Evolutionary conservation across 345 rosid genomes (phyloP).

Genomic region (Nasturtium officinale): DNA sequence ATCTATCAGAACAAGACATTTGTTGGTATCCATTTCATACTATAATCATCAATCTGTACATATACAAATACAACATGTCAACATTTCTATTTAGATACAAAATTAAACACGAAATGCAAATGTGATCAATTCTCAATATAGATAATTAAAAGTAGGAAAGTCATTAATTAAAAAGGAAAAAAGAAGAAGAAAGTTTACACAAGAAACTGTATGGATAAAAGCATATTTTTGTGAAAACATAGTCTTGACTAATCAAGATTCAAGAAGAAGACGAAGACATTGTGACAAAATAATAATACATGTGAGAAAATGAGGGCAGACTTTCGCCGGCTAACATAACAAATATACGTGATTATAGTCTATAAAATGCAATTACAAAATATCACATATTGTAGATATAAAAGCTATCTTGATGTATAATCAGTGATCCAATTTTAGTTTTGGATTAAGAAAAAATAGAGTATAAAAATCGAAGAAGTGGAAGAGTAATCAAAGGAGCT

Average conservation of each 20-base stretch:
- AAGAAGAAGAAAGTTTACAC: neutral
- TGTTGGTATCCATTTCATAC: conserved; percentile 11
- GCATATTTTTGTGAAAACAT: conserved; percentile 19
- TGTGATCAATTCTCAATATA: neutral
- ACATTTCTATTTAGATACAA: neutral
- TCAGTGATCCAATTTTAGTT: neutral
- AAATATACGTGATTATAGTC: neutral
- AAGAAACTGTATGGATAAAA: conserved; percentile 6
- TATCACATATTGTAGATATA: neutral
- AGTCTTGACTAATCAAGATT: neutral
- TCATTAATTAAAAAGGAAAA: neutral
- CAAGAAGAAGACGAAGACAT: conserved; percentile 7
- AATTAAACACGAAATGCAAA: neutral
- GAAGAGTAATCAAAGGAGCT: conserved; percentile 8
- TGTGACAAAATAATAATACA: conserved; percentile 2
- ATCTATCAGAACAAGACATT: neutral
- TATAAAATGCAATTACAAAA: neutral
- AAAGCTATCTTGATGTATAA: neutral
- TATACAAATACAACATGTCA: neutral
- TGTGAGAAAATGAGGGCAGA: neutral
- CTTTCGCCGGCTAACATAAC: neutral
- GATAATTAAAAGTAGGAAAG: neutral
- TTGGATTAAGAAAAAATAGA: neutral
- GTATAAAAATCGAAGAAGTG: neutral
- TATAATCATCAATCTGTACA: neutral